Evolutionary conservation across 2,329 filamentous ascomycete genomes (phyloP).

Genomic region (Ceratocystis albifundus): DNA sequence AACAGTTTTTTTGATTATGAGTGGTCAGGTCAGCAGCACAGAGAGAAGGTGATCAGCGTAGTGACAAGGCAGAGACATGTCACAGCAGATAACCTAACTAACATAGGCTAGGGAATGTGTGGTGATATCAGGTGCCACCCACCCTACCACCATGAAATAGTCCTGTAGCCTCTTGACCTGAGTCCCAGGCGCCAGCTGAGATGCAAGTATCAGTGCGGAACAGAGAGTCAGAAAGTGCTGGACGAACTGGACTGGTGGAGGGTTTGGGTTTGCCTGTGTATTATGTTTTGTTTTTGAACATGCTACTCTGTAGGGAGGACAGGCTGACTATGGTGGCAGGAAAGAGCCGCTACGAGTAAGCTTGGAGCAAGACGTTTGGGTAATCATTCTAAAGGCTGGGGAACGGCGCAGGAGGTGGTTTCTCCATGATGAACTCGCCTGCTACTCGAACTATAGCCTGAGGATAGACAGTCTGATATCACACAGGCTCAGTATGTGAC

Average conservation of each 20-base stretch:
- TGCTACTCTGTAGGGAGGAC: background rate
- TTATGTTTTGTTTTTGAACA: background rate
- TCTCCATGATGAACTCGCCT: background rate
- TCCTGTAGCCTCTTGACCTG: background rate
- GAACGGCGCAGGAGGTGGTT: background rate
- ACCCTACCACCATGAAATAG: background rate
- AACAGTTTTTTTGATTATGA: background rate
- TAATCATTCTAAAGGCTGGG: background rate
- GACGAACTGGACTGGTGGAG: background rate
- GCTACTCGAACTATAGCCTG: background rate
- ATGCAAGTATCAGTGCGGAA: background rate
- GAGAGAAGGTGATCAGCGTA: background rate
- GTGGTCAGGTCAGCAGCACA: background rate
- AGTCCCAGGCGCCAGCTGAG: background rate
- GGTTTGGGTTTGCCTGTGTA: background rate
- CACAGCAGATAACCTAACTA: background rate
- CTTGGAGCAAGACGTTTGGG: background rate
- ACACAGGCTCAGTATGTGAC: background rate
- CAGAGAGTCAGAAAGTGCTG: background rate
- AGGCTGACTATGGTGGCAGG: background rate
- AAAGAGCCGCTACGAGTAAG: background rate
- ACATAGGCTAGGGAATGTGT: background rate
- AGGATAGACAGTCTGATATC: background rate
- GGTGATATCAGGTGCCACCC: background rate
- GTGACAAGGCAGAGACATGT: background rate